Percentiles rank a stretch among this genome's conserved stretches.
These are phyloP conservation scores for Alternaria novae-zelandiae DNA, from an alignment of 2,329 filamentous ascomycete genomes.

Conservation along the genomic window DNA sequence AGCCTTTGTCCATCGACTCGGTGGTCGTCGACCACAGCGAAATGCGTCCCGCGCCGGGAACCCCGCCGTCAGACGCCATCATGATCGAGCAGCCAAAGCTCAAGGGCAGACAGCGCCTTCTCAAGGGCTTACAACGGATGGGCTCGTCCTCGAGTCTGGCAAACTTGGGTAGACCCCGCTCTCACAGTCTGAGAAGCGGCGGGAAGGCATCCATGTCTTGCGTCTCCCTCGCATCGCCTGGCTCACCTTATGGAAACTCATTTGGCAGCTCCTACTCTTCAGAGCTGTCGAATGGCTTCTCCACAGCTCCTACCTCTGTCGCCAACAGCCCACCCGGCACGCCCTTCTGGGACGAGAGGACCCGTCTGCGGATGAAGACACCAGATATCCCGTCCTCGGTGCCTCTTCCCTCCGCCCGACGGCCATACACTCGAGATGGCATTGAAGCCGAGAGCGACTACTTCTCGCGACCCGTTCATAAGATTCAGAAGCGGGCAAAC, in stretches of 20 bases:
- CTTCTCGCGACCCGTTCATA: slow-evolving; percentile 52
- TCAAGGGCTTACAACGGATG: slow-evolving; percentile 79
- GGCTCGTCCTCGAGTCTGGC: slow-evolving; percentile 78
- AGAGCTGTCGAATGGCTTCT: slow-evolving; percentile 63
- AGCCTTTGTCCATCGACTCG: slow-evolving; percentile 47
- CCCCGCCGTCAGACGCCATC: slow-evolving; percentile 35
- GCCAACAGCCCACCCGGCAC: slow-evolving; percentile 55
- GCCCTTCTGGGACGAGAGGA: slow-evolving; percentile 59
- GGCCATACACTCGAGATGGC: slow-evolving; percentile 54
- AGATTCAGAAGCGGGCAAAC: slow-evolving; percentile 47
- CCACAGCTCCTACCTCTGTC: slow-evolving; percentile 62
- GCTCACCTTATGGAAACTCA: slow-evolving; percentile 59
- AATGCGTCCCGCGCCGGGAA: slow-evolving; percentile 18
- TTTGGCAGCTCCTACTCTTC: slow-evolving; percentile 62
- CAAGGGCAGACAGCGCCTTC: slow-evolving; percentile 72
- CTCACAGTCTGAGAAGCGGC: slow-evolving; percentile 69
- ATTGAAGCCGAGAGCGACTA: slow-evolving; percentile 53
- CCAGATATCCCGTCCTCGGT: slow-evolving; percentile 62
- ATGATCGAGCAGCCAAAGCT: slow-evolving; percentile 58
- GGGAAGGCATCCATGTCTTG: slow-evolving; percentile 70
- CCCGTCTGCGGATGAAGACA: slow-evolving; percentile 63
- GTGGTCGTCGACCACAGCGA: slow-evolving; percentile 43
- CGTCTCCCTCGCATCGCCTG: slow-evolving; percentile 63
- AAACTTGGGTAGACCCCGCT: slow-evolving; percentile 67
- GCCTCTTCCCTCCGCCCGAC: slow-evolving; percentile 69